These are phyloP conservation scores for Aspergillus bridgeri DNA, from an alignment of 495 filamentous ascomycete species.

Conservation along the genomic window DNA sequence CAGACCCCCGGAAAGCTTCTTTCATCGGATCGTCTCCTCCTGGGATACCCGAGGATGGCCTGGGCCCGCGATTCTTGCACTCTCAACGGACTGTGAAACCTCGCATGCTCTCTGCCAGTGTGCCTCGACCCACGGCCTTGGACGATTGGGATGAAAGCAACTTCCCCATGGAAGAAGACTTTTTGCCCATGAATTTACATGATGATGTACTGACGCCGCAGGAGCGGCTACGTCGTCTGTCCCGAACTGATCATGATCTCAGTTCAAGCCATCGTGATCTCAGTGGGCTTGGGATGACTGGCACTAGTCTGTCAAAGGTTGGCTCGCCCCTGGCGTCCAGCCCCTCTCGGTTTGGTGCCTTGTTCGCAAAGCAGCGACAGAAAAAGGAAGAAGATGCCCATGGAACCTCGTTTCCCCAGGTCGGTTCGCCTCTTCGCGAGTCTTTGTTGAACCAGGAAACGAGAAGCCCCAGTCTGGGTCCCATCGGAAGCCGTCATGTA, in stretches of 20 bases:
- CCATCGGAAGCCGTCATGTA: constrained; percentile 45
- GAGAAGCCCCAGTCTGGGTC: constrained; percentile 61
- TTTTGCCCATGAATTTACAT: constrained; percentile 78
- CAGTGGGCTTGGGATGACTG: constrained; percentile 59
- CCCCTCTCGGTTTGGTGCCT: constrained; percentile 79
- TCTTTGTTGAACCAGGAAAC: constrained; percentile 56
- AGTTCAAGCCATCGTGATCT: constrained; percentile 56
- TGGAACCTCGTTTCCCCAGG: constrained; percentile 70
- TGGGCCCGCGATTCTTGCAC: constrained; percentile 72
- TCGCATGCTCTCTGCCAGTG: constrained; percentile 71
- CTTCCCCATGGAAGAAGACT: constrained; percentile 91
- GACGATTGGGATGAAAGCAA: constrained; percentile 79
- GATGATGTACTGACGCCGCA: constrained; percentile 93
- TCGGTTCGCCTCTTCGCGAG: constrained; percentile 92
- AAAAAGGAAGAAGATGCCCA: constrained; percentile 69
- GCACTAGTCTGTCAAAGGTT: constrained; percentile 64
- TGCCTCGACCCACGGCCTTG: constrained; percentile 60
- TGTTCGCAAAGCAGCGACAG: constrained; percentile 72
- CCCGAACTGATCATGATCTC: constrained; percentile 64
- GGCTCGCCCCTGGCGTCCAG: constrained; percentile 78
- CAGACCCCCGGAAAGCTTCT: constrained; percentile 51
- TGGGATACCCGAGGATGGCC: constrained; percentile 49
- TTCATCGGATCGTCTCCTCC: constrained; percentile 64
- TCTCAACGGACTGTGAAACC: constrained; percentile 73
- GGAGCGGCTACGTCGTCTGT: constrained; percentile 80